Percentiles rank a stretch among this genome's conserved stretches.
Evolutionary conservation across 371 early-diverging fungal genomes (phyloP).

Genomic region (Dentiscutata heterogama): DNA sequence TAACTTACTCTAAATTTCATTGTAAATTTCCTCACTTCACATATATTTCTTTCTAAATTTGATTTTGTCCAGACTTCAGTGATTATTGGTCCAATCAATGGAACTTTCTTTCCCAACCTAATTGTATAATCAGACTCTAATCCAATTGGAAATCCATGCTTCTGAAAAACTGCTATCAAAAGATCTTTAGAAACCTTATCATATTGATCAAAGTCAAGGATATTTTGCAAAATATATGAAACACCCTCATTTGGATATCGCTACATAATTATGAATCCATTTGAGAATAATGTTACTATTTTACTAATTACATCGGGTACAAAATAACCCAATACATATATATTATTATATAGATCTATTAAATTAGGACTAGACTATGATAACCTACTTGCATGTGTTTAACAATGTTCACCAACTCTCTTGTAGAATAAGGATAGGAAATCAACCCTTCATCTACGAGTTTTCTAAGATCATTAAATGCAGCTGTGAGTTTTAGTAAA

Average conservation of each 20-base stretch:
- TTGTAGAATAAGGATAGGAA: constrained; percentile 88
- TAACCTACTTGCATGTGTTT: constrained; percentile 71
- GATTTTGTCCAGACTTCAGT: constrained; percentile 72
- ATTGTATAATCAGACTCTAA: constrained; percentile 79
- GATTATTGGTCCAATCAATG: constrained; percentile 63
- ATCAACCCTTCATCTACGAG: constrained; percentile 84
- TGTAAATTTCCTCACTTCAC: constrained; percentile 58
- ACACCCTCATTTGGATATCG: constrained; percentile 79
- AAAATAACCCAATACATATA: too few species aligned
- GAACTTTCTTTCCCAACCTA: constrained; percentile 65
- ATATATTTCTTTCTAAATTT: constrained; percentile 42
- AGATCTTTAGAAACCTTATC: constrained; percentile 71
- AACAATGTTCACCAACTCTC: constrained; percentile 86
- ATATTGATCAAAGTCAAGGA: constrained; percentile 89
- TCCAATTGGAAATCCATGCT: constrained; percentile 83
- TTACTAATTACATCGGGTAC: not conserved
- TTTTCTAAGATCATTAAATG: constrained; percentile 80
- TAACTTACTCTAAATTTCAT: constrained; percentile 49
- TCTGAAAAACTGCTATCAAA: constrained; percentile 79
- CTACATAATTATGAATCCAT: constrained; percentile 45
- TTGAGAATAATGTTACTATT: not conserved
- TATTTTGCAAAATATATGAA: constrained; percentile 79
- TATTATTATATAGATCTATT: not conserved
- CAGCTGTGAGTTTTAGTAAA: constrained; percentile 71
- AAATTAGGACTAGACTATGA: not conserved